Evolutionary conservation across 108 stramenopile genomes (phyloP).

Genomic region (Mayamaea pseudoterrestris): DNA sequence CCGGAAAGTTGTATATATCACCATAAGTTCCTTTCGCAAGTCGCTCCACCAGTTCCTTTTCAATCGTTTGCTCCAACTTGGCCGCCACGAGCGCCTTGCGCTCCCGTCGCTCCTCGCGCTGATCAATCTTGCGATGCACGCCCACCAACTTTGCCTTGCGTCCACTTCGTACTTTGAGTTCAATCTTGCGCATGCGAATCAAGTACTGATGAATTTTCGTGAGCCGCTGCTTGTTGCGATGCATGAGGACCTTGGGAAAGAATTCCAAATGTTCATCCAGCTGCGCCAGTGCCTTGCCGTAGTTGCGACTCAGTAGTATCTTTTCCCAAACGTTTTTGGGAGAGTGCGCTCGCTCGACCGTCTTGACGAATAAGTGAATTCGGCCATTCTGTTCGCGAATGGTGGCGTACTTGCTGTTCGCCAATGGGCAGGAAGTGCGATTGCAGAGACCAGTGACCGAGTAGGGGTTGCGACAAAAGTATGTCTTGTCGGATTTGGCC

Average conservation of each 20-base stretch:
- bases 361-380: conserved; percentile 91
- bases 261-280: conserved; percentile 89
- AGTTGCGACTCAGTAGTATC: conserved; percentile 83
- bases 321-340: conserved; percentile 98
- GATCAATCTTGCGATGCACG: conserved; percentile 82
- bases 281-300: conserved; percentile 81
- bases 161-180: conserved; percentile 70
- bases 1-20: conserved; percentile 96
- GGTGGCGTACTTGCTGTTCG: conserved; percentile 95
- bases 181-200: conserved; percentile 92
- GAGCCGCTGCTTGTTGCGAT: conserved; percentile 95
- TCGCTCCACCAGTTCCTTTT: conserved; percentile 92
- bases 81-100: conserved; percentile 90
- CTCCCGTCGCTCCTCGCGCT: conserved; percentile 84
- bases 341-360: conserved; percentile 92
- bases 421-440: conserved; percentile 89
- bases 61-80: conserved; percentile 79
- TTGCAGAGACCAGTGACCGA: conserved; percentile 96
- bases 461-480: conserved; percentile 94
- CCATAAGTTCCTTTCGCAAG: conserved; percentile 92
- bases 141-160: conserved; percentile 62
- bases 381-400: conserved; percentile 90
- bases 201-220: conserved; percentile 98
- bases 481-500: conserved; percentile 74
- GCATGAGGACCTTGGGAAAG: conserved; percentile 87